Conservation (phyloP, 345 rosid genomes). For the Linum trigynum region DNA sequence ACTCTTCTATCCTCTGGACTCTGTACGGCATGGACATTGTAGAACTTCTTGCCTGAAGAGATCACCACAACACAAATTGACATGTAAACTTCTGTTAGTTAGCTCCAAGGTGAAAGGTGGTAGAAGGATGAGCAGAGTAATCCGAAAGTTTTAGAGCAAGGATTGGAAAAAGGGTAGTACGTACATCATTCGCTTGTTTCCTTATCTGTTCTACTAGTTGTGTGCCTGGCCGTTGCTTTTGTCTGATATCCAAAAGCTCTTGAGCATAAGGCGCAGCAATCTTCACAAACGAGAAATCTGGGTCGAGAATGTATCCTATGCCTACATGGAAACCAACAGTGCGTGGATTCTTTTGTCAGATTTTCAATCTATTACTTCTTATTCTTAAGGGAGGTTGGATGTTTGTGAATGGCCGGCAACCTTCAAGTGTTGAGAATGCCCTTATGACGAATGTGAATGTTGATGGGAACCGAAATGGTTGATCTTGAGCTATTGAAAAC, state of each 20-base stretch:
- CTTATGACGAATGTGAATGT: constrained; percentile 79
- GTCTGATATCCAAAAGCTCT: constrained; percentile 80
- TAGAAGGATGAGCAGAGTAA: background rate
- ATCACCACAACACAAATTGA: background rate
- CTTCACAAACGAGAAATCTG: constrained; percentile 72
- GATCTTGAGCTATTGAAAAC: constrained; percentile 90
- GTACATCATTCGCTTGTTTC: constrained; percentile 89
- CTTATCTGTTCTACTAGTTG: constrained; percentile 65
- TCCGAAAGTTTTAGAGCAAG: background rate
- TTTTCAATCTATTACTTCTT: no score
- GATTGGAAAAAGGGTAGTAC: constrained; percentile 4
- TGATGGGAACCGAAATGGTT: constrained; percentile 88
- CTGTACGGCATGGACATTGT: constrained; percentile 82
- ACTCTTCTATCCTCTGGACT: constrained; percentile 76
- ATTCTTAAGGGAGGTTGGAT: background rate
- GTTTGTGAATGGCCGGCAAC: constrained; percentile 24
- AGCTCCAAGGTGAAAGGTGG: background rate
- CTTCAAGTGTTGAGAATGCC: constrained; percentile 95
- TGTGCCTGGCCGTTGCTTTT: constrained; percentile 39
- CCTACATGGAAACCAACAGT: constrained; percentile 38
- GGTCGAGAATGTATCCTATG: constrained; percentile 73
- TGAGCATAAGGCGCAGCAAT: constrained; percentile 94
- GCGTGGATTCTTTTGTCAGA: background rate
- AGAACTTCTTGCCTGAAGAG: constrained; percentile 61
- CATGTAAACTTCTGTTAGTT: background rate